These are phyloP conservation scores for Aegilops sharonensis DNA, from an alignment of 176 grass and related monocot species.

Conservation along the genomic window DNA sequence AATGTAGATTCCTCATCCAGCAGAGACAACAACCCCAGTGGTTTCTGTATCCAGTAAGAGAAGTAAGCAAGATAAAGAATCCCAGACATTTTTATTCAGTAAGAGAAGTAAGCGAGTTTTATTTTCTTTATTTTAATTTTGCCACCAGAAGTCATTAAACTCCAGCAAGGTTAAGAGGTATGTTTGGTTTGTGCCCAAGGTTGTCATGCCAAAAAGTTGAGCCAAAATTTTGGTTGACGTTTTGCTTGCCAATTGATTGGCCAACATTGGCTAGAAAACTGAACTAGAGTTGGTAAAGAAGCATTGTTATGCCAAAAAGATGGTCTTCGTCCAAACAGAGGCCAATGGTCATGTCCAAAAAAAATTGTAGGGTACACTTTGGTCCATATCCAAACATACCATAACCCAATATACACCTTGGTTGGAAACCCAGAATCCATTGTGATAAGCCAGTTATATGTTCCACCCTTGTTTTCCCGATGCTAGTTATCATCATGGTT, in stretches of 20 bases:
- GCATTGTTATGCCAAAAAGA: background rate
- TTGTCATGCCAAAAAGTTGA: background rate
- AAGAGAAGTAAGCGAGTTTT: background rate
- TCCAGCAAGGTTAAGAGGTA: background rate
- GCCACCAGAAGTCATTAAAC: background rate
- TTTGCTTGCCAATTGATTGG: background rate
- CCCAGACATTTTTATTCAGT: background rate
- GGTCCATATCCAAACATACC: too few relatives aligned
- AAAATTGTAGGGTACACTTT: background rate
- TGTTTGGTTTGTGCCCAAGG: background rate
- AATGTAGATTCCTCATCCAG: constrained; percentile 98
- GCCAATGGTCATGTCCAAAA: background rate
- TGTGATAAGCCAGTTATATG: background rate
- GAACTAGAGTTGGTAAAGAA: background rate
- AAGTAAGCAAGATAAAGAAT: constrained; percentile 3
- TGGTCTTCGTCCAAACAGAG: background rate
- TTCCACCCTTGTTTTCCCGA: background rate
- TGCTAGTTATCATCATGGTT: constrained; percentile 14
- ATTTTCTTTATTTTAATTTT: background rate
- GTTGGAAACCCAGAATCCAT: background rate
- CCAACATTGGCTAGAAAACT: background rate
- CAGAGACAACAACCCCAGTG: constrained; percentile 90
- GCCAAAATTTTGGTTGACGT: background rate
- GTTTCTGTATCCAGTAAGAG: constrained; percentile 54
- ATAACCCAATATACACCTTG: background rate